These are phyloP conservation scores for Eutypa lata DNA, from an alignment of 2,329 filamentous ascomycete genomes.

Conservation along the genomic window DNA sequence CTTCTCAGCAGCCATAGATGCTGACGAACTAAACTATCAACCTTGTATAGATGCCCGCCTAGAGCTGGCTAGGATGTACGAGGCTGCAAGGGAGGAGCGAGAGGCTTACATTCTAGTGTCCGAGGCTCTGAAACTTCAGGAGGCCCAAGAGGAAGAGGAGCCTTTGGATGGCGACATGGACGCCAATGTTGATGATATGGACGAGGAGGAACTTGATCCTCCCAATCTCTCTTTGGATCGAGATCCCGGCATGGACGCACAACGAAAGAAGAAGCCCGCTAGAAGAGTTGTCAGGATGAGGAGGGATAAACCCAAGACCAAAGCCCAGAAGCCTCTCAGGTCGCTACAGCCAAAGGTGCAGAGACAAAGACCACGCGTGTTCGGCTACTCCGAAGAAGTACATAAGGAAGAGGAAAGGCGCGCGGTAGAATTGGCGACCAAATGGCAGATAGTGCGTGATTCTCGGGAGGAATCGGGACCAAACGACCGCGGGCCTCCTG, in stretches of 20 bases:
- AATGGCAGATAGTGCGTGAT: conserved; percentile 38
- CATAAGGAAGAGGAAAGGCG: conserved; percentile 27
- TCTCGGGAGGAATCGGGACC: conserved; percentile 10
- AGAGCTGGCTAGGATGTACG: conserved; percentile 81
- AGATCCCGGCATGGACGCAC: conserved; percentile 16
- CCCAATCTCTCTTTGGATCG: conserved; percentile 13
- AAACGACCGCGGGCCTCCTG: conserved; percentile 40
- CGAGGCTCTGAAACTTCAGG: conserved; percentile 67
- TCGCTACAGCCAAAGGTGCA: conserved; percentile 19
- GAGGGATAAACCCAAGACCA: conserved; percentile 13
- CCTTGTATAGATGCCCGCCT: conserved; percentile 67
- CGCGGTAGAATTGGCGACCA: conserved; percentile 28
- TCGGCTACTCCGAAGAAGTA: conserved; percentile 26
- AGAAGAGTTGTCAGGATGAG: conserved; percentile 7
- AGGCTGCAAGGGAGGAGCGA: conserved; percentile 68
- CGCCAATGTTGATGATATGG: conserved; percentile 20
- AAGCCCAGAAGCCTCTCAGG: conserved; percentile 3
- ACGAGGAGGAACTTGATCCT: conserved; percentile 20
- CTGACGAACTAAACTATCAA: conserved; percentile 59
- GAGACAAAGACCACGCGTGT: conserved; percentile 26
- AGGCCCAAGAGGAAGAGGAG: conserved; percentile 34
- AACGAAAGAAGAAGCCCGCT: conserved; percentile 21
- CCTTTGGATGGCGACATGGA: neutral
- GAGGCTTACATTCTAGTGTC: conserved; percentile 75
- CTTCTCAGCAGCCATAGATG: conserved; percentile 71